Evolutionary conservation across 2,329 filamentous ascomycete species (phyloP), one percentile per base, ranked within the genome.

Genomic region (Fusarium xylarioides): DNA sequence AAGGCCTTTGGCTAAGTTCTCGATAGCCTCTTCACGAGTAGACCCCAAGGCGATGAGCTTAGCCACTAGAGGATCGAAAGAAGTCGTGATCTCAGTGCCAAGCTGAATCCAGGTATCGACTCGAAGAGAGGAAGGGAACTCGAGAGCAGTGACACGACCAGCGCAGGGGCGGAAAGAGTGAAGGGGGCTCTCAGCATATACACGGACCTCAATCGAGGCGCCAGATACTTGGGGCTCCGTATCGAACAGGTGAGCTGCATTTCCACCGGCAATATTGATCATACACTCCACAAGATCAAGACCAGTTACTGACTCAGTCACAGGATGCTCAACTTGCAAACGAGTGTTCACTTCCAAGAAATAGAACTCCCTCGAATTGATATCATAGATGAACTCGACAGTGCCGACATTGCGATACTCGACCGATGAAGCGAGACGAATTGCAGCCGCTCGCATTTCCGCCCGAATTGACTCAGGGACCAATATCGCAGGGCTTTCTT

Each of bases 1-100:
- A 9, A 94, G 81, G 0, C 91, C 91, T 2, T 85, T 81, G 0
- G 85, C 85, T 23, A 94, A 83, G 66, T 91, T 93, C 57, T 88
- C 85, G 11, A 93, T 84, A 2, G 91, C 91, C 44, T 89, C 87
- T 66, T 86, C 81, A 30, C 92, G 86, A 49, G 86, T 86, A 2
- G 84, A 82, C 0, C 89, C 92, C 57, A 87, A 86, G 1, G 93
- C 90, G 59, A 94, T 94, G 70, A 94, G 83, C 78, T 95, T 94
- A 3, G 92, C 90, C 54, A 95, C 90, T 86, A 94, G 91, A 1
- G 92, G 92, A 75, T 95, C 92, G 78, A 94, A 95, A 71, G 92
- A 90, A 8, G 91, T 90, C 0, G 92, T 92, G 4, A 95, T 89
- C 74, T 92, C 88, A 64, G 93, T 91, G 11, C 92, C 92, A 35